Conservation (phyloP, 1,284 basidiomycete species). For the Ceratobasidium sp. region DNA sequence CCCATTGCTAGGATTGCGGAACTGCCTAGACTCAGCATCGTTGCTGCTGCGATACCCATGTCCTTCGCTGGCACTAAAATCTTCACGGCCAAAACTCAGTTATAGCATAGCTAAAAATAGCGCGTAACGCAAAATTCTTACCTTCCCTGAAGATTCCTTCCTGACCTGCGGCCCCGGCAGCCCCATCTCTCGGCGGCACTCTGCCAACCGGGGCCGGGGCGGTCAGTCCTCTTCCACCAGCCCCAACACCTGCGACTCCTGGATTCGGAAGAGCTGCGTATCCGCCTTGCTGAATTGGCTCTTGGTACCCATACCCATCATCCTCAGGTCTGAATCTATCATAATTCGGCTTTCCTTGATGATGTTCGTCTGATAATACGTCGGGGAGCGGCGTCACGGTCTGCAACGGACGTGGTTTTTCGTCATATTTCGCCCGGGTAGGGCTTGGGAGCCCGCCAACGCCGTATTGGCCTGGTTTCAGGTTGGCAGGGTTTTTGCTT, state of each 20-base stretch:
- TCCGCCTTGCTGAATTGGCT: background rate
- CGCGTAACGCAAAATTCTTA: background rate
- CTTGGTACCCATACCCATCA: background rate
- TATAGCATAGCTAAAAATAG: conserved; percentile 2
- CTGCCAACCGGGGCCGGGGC: conserved; percentile 9
- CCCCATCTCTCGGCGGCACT: conserved; percentile 12
- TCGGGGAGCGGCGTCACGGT: conserved; percentile 39
- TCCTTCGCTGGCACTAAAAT: conserved; percentile 40
- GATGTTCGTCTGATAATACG: conserved; percentile 36
- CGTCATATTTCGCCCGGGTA: conserved; percentile 1
- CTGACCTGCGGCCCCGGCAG: conserved; percentile 6
- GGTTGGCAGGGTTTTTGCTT: background rate
- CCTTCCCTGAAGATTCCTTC: conserved; percentile 40
- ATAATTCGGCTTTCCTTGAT: conserved; percentile 34
- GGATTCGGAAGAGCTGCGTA: conserved; percentile 37
- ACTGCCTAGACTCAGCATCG: conserved; percentile 33
- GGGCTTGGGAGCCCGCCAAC: conserved; percentile 22
- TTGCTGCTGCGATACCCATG: conserved; percentile 39
- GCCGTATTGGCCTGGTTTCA: conserved; percentile 7
- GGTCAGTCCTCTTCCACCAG: conserved; percentile 31
- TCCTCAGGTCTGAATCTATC: background rate
- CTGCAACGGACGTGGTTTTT: conserved; percentile 32
- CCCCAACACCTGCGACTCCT: conserved; percentile 38
- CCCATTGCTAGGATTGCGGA: conserved; percentile 10
- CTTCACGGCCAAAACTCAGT: background rate